Evolutionary conservation across 192 early-diverging fungal genomes (phyloP), one percentile per base, ranked within the genome.

Genomic region (Linnemannia elongata): DNA sequence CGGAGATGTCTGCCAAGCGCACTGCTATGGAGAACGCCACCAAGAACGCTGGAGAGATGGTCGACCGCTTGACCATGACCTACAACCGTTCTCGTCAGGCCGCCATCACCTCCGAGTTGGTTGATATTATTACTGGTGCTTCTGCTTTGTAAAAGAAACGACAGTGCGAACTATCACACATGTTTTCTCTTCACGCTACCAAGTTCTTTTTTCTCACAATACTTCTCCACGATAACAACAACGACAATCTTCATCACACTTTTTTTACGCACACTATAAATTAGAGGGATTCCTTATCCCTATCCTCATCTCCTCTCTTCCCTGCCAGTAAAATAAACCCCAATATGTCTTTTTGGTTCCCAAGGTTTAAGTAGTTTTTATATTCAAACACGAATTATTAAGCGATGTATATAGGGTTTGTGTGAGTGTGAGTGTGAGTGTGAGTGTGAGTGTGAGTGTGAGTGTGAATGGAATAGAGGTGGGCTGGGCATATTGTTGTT

Each of bases 1-100:
- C 97, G 38, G 98, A 99, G 89, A 96, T 98, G 95, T 94, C 95
- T 75, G 96, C 98, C 79, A 97, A 97, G 94, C 95, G 98, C 79
- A 95, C 96, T 82, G 98, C 98, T 82, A 99, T 99, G 98, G 98
- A 99, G 94, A 99, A 99, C 90, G 98, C 98, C 49, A 99, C 98
- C 90, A 97, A 99, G 94, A 99, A 99, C 92, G 98, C 98, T 76
- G 96, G 95, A 88, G 97, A 99, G 79, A 98, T 99, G 94, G 97
- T 99, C 93, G 92, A 95, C 89, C 98, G 96, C 88, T 92, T 99
- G 72, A 98, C 97, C 72, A 92, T 99, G 88, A 95, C 94, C 81
- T 99, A 97, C 95, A 98, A 99, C 94, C 96, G 97, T 83, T 95
- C 96, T 88, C 97, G 97, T 91, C 98, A 99, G 90, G 97, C 98